Evolutionary conservation across 169 alveolate genomes (phyloP), one percentile per base, ranked within the genome.

Genomic region (Blepharisma undulans): DNA sequence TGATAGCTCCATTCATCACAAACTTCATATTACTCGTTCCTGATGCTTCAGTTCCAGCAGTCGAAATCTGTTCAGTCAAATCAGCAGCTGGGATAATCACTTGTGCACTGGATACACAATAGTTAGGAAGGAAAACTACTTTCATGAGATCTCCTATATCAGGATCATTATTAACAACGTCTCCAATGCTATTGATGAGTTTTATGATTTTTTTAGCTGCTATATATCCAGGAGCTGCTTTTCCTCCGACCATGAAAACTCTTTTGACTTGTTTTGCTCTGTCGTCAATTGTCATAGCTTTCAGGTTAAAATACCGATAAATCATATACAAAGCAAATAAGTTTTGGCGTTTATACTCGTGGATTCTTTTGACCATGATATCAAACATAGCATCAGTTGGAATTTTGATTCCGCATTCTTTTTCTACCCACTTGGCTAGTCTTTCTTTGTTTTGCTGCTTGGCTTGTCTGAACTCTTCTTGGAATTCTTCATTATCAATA

Each of bases 11-110:
- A 92, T 98, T 98, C 99, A 98, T 98, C 36, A 97, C 99, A 90
- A 98, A 98, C 90, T 98, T 98, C 99, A 98, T 98, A 95, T 98
- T 98, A 25, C 98, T 95, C 16, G 99, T 98, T 5, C 99, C 99
- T 8, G 99, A 96, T 8, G 99, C 99, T 92, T 98, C 99, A 21
- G 98, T 97, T 29, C 99, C 99, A 10, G 99, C 99, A 27, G 99
- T 98, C 84, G 99, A 98, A 76, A 98, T 98, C 92, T 98, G 99
- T 93, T 98, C 97, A 29, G 98, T 94, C 29, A 98, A 92, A 88
- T 98, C 99, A 29, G 99, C 95, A 18, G 99, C 99, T 12, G 99
- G 99, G 87, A 98, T 98, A 78, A 98, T 97, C 60, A 97, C 92
- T 89, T 98, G 96, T 27, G 99, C 99, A 72, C 94, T 93, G 74